Conservation (phyloP, 2,329 filamentous ascomycete species). For the Aspergillus spinulosporus region DNA sequence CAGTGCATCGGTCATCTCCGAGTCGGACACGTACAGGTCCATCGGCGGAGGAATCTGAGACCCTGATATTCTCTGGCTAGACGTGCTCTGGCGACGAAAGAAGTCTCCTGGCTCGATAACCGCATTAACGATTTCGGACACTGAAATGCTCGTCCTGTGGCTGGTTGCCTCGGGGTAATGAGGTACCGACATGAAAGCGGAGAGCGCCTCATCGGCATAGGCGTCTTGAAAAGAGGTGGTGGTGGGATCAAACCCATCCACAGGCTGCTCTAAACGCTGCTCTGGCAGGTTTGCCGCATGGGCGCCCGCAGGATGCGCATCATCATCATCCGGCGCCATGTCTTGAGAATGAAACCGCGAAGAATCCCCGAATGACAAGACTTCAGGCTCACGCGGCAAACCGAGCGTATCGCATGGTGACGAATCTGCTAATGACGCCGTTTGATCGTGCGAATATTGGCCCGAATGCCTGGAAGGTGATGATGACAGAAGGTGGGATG, state of each 20-base stretch:
- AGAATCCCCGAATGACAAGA: conserved; percentile 12
- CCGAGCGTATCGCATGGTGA: conserved; percentile 19
- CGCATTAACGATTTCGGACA: conserved; percentile 33
- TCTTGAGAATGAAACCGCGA: conserved; percentile 8
- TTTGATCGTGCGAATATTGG: conserved; percentile 14
- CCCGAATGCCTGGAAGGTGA: conserved; percentile 2
- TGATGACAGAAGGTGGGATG: conserved; percentile 8
- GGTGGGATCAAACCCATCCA: not conserved
- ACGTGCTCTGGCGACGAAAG: conserved; percentile 4
- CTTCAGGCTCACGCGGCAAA: conserved; percentile 14
- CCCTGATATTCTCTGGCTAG: not conserved
- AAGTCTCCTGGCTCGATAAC: conserved; percentile 22
- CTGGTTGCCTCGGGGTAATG: conserved; percentile 28
- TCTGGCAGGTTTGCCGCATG: not conserved
- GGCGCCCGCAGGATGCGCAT: conserved; percentile 3
- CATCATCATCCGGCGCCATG: conserved; percentile 2
- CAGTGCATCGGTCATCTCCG: conserved; percentile 27
- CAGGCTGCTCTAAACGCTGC: not conserved
- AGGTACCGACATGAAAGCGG: conserved; percentile 33
- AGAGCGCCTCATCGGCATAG: conserved; percentile 20
- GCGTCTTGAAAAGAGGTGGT: not conserved
- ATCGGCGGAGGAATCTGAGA: conserved; percentile 17
- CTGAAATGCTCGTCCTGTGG: conserved; percentile 23
- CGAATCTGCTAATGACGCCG: conserved; percentile 10
- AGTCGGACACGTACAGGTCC: conserved; percentile 27